These are phyloP conservation scores for Pseudonitzschia multistriata DNA, from an alignment of 108 stramenopile species.

Conservation along the genomic window DNA sequence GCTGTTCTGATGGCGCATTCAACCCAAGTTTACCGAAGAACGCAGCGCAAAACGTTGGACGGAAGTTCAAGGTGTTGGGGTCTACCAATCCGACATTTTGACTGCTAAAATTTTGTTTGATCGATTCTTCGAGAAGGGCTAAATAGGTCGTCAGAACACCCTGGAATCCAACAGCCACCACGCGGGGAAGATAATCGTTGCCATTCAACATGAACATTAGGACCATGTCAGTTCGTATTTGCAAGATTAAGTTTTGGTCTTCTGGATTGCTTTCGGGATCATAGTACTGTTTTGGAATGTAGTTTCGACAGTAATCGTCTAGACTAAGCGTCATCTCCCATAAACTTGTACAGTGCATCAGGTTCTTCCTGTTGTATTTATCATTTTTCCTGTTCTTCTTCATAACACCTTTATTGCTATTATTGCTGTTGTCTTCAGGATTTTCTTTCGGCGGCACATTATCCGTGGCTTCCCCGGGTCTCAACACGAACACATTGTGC, in stretches of 20 bases:
- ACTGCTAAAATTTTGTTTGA: not conserved
- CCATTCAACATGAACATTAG: slow-evolving; percentile 83
- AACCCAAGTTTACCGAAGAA: slow-evolving; percentile 53
- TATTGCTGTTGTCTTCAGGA: not conserved
- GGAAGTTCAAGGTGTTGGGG: slow-evolving; percentile 59
- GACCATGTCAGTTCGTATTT: slow-evolving; percentile 71
- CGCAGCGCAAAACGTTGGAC: slow-evolving; percentile 55
- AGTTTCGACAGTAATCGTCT: slow-evolving; percentile 6
- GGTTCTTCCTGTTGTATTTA: not conserved
- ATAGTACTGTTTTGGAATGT: slow-evolving; percentile 30
- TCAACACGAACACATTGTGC: slow-evolving; percentile 78
- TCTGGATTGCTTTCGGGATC: slow-evolving; percentile 23
- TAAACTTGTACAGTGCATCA: slow-evolving; percentile 45
- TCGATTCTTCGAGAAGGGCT: slow-evolving; percentile 8
- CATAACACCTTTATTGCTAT: not conserved
- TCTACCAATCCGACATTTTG: slow-evolving; percentile 61
- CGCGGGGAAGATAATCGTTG: slow-evolving; percentile 86
- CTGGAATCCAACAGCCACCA: slow-evolving; percentile 31
- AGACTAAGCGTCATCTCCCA: slow-evolving; percentile 71
- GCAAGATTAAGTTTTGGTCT: slow-evolving; percentile 31
- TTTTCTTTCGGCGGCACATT: no score
- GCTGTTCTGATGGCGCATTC: slow-evolving; percentile 4
- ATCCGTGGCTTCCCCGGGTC: slow-evolving; percentile 41
- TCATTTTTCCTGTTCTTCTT: slow-evolving; percentile 5
- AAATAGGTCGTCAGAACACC: slow-evolving; percentile 23